phyloP scores from a whole-genome alignment of 169 alveolate genomes.

The Eimeria maxima region DNA sequence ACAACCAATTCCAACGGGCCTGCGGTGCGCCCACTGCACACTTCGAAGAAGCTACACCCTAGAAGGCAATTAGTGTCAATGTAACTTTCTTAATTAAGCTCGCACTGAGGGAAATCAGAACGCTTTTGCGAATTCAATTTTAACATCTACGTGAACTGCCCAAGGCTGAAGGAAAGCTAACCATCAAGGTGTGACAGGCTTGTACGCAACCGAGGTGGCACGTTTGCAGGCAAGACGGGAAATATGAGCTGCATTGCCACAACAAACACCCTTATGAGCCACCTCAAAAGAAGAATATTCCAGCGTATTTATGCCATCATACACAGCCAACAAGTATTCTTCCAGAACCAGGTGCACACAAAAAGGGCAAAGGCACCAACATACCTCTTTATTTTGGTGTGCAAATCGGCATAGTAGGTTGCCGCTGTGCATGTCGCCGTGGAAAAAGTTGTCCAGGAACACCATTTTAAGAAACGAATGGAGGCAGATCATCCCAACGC shows the following conservation, averaged over 20 bases:
- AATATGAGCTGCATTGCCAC: slow-evolving; percentile 67
- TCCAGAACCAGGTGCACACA: neutral
- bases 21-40: neutral
- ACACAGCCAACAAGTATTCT: neutral
- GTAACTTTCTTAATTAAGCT: neutral
- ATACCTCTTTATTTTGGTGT: slow-evolving; percentile 59
- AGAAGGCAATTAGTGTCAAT: neutral
- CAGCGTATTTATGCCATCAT: neutral
- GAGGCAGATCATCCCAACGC: slow-evolving; percentile 68
- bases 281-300: neutral
- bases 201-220: neutral
- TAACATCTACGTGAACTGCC: neutral
- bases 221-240: slow-evolving; percentile 40
- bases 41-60: neutral
- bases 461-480: slow-evolving; percentile 81
- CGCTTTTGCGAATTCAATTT: neutral
- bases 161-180: neutral
- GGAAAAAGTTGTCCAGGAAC: slow-evolving; percentile 82
- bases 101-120: neutral
- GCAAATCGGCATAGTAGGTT: slow-evolving; percentile 72
- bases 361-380: neutral
- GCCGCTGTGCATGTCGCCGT: slow-evolving; percentile 84
- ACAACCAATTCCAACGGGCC: slow-evolving; percentile 67
- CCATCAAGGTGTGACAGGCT: neutral
- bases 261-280: neutral